A percentile compares a stretch with the other conserved stretches of the same genome.
Evolutionary conservation across 75 land plant species (phyloP).

Genomic region (Pinus tabuliformis): DNA sequence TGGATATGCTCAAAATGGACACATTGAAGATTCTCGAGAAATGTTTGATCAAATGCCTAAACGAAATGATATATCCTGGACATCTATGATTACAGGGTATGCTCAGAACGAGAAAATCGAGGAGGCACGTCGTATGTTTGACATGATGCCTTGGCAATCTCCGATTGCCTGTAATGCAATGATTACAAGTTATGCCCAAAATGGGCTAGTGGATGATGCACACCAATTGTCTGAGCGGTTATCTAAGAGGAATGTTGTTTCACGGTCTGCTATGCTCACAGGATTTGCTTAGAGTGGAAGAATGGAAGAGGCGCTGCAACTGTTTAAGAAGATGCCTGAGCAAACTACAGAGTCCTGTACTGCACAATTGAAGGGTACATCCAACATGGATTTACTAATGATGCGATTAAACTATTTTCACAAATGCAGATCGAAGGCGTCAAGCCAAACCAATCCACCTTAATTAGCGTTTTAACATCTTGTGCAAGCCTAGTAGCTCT

Average conservation of each 20-base stretch:
- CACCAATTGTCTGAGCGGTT: slow-evolving; percentile 36
- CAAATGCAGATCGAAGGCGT: slow-evolving; percentile 25
- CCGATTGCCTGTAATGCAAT: background rate
- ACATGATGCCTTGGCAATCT: background rate
- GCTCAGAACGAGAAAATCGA: background rate
- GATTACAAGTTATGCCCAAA: slow-evolving; percentile 16
- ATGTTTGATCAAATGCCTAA: background rate
- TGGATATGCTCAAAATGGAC: slow-evolving; percentile 18
- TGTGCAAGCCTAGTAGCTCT: slow-evolving; percentile 11
- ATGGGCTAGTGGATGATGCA: slow-evolving; percentile 30
- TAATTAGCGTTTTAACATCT: slow-evolving; percentile 8
- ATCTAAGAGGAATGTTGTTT: slow-evolving; percentile 32
- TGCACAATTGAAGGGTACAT: slow-evolving; percentile 10
- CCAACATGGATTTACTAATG: background rate
- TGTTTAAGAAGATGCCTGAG: slow-evolving; percentile 6
- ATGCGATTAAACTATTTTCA: slow-evolving; percentile 18
- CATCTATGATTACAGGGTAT: background rate
- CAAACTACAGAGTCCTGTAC: slow-evolving; percentile 11
- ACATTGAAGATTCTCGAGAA: background rate
- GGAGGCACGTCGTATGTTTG: background rate
- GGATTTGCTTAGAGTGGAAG: slow-evolving; percentile 22
- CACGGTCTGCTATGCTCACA: slow-evolving; percentile 56
- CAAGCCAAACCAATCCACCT: slow-evolving; percentile 21
- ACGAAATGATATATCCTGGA: background rate
- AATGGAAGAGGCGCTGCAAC: slow-evolving; percentile 11